Conservation (phyloP, 2,329 filamentous ascomycete genomes). For the Colletotrichum sp. region DNA sequence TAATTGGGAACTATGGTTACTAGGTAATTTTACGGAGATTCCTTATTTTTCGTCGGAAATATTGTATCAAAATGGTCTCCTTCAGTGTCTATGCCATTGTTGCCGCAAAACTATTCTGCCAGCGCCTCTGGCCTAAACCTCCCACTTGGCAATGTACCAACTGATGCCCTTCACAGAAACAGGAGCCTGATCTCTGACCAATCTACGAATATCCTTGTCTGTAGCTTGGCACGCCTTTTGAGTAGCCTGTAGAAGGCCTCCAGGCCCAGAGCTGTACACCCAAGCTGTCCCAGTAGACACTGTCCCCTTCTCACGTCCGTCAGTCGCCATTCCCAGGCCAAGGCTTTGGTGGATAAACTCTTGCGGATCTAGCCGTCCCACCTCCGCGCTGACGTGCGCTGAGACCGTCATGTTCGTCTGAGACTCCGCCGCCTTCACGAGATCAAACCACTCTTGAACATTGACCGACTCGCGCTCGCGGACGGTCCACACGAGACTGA, state of each 20-base stretch:
- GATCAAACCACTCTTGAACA: neutral
- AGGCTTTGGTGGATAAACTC: neutral
- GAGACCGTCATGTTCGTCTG: neutral
- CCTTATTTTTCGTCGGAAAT: neutral
- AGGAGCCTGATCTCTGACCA: neutral
- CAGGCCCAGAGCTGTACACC: neutral
- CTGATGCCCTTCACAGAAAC: neutral
- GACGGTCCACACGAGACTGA: neutral
- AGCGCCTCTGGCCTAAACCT: neutral
- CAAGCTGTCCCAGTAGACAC: neutral
- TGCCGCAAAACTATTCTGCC: neutral
- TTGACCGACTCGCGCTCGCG: neutral
- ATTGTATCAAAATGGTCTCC: neutral
- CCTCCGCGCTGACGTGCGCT: neutral
- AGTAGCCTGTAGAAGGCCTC: neutral
- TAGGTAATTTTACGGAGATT: accelerated
- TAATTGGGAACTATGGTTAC: accelerated
- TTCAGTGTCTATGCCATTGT: accelerated
- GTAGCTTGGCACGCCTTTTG: neutral
- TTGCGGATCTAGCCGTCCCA: neutral
- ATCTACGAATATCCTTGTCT: neutral
- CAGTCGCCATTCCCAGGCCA: neutral
- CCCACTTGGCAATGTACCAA: neutral
- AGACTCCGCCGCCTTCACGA: neutral
- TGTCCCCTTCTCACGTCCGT: neutral